Conservation (phyloP, 2,329 filamentous ascomycete species). For the Sporothrix sp. region DNA sequence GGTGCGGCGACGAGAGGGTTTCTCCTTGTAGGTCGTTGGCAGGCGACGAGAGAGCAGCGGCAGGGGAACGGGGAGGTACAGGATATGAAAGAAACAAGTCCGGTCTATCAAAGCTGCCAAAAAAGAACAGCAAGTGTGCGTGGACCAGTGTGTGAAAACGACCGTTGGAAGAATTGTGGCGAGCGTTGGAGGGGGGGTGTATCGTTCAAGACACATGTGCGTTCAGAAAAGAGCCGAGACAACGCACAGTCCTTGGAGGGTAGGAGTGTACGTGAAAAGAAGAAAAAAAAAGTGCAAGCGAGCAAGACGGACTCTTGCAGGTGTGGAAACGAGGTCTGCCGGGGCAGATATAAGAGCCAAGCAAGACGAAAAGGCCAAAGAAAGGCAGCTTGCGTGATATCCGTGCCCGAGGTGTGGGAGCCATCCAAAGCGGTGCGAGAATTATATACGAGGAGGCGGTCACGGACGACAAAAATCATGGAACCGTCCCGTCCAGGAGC, state of each 20-base stretch:
- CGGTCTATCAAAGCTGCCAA: no score
- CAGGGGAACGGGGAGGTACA: not conserved
- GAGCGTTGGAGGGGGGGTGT: slow-evolving; percentile 17
- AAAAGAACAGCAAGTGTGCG: no score
- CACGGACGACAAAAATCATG: no score
- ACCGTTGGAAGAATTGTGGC: slow-evolving; percentile 17
- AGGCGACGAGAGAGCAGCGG: slow-evolving; percentile 4
- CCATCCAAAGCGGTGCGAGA: not conserved
- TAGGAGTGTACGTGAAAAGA: slow-evolving; percentile 12
- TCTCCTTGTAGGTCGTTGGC: slow-evolving; percentile 23
- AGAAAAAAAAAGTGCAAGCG: not conserved
- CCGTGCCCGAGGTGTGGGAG: not conserved
- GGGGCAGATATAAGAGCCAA: not conserved
- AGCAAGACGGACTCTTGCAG: not conserved
- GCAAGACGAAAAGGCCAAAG: not conserved
- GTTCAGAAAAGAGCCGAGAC: not conserved
- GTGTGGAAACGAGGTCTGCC: not conserved
- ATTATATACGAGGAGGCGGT: not conserved
- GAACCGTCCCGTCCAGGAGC: no score
- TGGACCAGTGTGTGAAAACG: not conserved
- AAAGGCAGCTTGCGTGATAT: not conserved
- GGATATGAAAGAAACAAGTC: not conserved
- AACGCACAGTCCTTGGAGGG: slow-evolving; percentile 9
- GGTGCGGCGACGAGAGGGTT: slow-evolving; percentile 25
- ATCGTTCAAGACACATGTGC: slow-evolving; percentile 6